phyloP scores from a whole-genome alignment of 768 basidiomycete genomes.

The Auricularia sp. region DNA sequence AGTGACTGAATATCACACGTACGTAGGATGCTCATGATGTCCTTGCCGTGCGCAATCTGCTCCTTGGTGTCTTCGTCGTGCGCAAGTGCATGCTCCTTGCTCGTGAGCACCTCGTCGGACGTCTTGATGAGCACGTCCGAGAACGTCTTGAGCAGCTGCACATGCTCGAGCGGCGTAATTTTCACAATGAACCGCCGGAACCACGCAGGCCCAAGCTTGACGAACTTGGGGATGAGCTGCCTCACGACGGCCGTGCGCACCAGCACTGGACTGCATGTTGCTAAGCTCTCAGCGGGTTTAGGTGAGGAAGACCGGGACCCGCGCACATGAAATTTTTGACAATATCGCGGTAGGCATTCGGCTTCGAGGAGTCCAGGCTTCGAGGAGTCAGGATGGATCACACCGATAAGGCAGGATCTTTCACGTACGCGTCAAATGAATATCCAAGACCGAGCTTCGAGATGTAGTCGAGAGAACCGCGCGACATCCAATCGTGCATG shows the following conservation, averaged over 20 bases:
- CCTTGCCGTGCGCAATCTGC: conserved; percentile 4
- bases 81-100: neutral
- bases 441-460: conserved; percentile 39
- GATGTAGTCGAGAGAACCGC: conserved; percentile 39
- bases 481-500: conserved; percentile 25
- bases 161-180: neutral
- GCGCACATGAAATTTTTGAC: conserved; percentile 21
- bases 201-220: neutral
- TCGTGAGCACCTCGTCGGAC: neutral
- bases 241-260: neutral
- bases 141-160: neutral
- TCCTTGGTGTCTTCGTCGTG: conserved; percentile 1
- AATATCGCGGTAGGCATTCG: conserved; percentile 34
- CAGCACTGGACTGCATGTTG: neutral
- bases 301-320: neutral
- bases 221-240: neutral
- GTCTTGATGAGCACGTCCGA: neutral
- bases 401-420: too few relatives aligned
- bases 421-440: conserved; percentile 30
- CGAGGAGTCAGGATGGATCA: too few relatives aligned
- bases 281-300: neutral
- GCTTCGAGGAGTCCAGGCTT: conserved; percentile 27
- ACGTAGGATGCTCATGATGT: conserved; percentile 5
- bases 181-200: neutral
- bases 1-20: neutral